Base-by-base conservation (phyloP, 2,329 filamentous ascomycete species). In the Beauveria australis region DNA sequence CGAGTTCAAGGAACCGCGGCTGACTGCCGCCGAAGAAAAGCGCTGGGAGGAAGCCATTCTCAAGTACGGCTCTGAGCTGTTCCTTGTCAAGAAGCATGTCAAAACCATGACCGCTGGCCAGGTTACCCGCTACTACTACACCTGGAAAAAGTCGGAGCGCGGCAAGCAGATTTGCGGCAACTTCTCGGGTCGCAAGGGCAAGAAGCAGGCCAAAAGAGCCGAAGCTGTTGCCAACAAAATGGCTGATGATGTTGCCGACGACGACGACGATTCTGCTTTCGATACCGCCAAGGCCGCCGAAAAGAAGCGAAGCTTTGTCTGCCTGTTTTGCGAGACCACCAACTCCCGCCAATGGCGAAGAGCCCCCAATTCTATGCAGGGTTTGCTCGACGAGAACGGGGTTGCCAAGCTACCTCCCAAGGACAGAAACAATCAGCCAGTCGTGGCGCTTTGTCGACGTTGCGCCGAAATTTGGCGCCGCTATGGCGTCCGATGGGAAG, bases 401-500 rank as follows among this genome's bases (percentile, higher is more conserved):
- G 33, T 56, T 16, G 81, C 82, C 58, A 76, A 76, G 62, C 66
- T 67, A 5, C 84, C 85, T 59, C 82, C 82, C 67, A 92, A 92
- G 73, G 91, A 96, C 65, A 96, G 93, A 71, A 84, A 84, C 14
- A 79, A 81, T 18, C 85, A 89, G 67, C 85, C 89, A 41, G 84
- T 95, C 19, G 82, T 92, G 53, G 92, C 93, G 3, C 81, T 99
- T 5, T 99, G 94, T 71, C 83, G 92, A 61, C 86, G 93, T 62
- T 99, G 94, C 70, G 92, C 92, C 28, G 87, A 94, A 68, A 79
- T 99, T 9, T 99, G 94, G 94, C 88, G 94, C 54, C 90, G 93
- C 65, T 99, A 99, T 73, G 93, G 89, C 18, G 91, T 99, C 63
- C 91, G 95, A 66, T 99, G 91, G 86, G 94, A 97, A 73, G 91